Evolutionary conservation across 2,329 filamentous ascomycete species (phyloP), one percentile per base, ranked within the genome.

Genomic region (Botrytis fabae): DNA sequence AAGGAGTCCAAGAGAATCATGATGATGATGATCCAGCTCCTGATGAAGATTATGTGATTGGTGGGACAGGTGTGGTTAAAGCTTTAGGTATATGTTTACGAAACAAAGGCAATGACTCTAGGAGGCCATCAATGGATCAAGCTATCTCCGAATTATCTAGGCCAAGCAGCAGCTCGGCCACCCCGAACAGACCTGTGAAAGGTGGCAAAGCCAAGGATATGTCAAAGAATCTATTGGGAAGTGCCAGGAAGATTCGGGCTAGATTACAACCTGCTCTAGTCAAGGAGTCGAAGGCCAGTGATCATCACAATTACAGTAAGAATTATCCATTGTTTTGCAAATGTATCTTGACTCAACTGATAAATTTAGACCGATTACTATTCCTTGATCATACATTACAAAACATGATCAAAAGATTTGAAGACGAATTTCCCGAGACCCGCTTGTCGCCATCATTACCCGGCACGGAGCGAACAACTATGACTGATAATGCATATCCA

Each of bases 31-130:
- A 91, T 4, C 86, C 90, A 18, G 92, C 94, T 10, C 93, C 94
- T 0, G 94, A 97, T 76, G 92, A 97, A 73, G 94, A 98, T 81
- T 98, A 98, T 82, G 94, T 98, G 62, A 96, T 98, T 78, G 95
- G 95, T 32, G 95, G 95, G 25, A 97, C 94, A 0, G 96, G 95
- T 40, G 94, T 99, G 2, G 95, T 97, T 66, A 98, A 97, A 83
- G 96, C 96, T 7, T 85, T 99, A 63, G 91, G 93, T 71, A 97
- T 97, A 78, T 97, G 95, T 79, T 85, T 99, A 68, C 91, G 94
- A 78, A 97, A 97, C 80, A 90, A 93, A 74, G 88, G 89, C 71
- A 87, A 91, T 70, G 90, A 92, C 71, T 88, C 88, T 44, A 84
- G 88, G 75, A 81, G 85, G 69, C 75, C 77, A 46, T 78, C 77